A percentile compares a stretch with the other conserved stretches of the same genome.
Evolutionary conservation across 2,329 filamentous ascomycete species (phyloP).

Genomic region (Alternaria postmessia): DNA sequence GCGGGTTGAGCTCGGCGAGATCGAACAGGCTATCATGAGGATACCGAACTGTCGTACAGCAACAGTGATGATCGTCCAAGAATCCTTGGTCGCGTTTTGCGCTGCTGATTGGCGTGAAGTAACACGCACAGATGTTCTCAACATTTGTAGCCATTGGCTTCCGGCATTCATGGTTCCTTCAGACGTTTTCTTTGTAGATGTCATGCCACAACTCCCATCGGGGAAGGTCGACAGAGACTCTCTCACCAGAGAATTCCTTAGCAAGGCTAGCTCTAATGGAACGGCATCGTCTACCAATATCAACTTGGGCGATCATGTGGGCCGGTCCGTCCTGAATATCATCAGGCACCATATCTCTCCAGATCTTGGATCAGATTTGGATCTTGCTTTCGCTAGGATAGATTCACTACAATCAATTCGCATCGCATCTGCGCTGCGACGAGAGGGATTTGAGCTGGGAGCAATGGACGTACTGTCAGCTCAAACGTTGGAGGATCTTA

Average conservation of each 20-base stretch:
- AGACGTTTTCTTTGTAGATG: constrained; percentile 69
- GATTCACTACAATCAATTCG: constrained; percentile 72
- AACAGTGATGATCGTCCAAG: constrained; percentile 71
- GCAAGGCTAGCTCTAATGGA: constrained; percentile 26
- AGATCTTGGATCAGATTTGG: constrained; percentile 49
- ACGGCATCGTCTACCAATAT: constrained; percentile 6
- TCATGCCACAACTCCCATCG: constrained; percentile 79
- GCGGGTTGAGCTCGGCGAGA: constrained; percentile 76
- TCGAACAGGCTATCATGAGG: constrained; percentile 48
- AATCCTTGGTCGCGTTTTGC: constrained; percentile 78
- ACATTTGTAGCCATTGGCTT: constrained; percentile 75
- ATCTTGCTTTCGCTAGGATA: constrained; percentile 65
- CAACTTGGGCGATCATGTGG: constrained; percentile 18
- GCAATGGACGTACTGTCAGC: constrained; percentile 70
- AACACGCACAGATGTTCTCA: constrained; percentile 58
- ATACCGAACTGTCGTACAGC: constrained; percentile 64
- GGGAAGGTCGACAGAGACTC: constrained; percentile 81
- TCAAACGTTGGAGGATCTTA: constrained; percentile 53
- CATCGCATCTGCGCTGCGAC: constrained; percentile 70
- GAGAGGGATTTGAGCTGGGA: constrained; percentile 62
- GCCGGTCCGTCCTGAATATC: constrained; percentile 49
- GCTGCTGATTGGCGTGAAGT: constrained; percentile 59
- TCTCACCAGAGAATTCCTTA: constrained; percentile 66
- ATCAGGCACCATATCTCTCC: constrained; percentile 55
- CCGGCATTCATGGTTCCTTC: constrained; percentile 84